Percentiles rank a stretch among this genome's conserved stretches.
Evolutionary conservation across 139 green algal species (phyloP).

Genomic region (Closterium sp.): DNA sequence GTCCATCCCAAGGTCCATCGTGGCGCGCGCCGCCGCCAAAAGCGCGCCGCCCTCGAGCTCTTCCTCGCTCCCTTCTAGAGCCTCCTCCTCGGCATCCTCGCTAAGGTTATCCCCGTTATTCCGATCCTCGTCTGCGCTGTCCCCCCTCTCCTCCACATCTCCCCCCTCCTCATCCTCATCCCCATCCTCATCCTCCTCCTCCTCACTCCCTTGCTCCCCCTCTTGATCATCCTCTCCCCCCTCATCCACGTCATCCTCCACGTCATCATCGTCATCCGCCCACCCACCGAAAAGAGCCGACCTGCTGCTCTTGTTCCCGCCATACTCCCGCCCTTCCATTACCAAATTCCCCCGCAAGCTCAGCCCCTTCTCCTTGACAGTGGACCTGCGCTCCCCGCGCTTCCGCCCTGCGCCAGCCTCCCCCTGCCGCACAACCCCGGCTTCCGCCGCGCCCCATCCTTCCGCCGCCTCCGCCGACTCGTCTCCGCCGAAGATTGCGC

Average conservation of each 20-base stretch:
- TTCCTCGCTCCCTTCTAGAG: neutral
- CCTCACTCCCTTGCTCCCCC: neutral
- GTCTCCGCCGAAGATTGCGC: constrained; percentile 2
- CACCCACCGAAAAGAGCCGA: constrained; percentile 20
- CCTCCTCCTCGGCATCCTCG: neutral
- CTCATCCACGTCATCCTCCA: neutral
- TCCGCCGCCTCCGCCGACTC: neutral
- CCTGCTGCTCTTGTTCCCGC: constrained; percentile 4
- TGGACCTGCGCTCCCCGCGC: neutral
- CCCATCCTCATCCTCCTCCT: neutral
- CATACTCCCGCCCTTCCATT: neutral
- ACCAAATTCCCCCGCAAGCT: neutral
- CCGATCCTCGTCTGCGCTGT: neutral
- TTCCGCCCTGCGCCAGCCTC: neutral
- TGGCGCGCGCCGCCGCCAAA: neutral
- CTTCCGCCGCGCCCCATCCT: neutral
- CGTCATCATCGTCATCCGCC: constrained; percentile 1
- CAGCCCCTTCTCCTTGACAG: neutral
- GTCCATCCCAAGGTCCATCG: neutral
- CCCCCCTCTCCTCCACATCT: neutral
- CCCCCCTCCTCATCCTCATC: neutral
- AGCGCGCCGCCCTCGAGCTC: neutral
- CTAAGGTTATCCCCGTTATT: neutral
- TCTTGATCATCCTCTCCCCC: neutral
- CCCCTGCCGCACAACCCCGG: neutral